A percentile compares a stretch with the other conserved stretches of the same genome.
Conservation (phyloP, 495 filamentous ascomycete genomes). For the Sordaria brevicollis region DNA sequence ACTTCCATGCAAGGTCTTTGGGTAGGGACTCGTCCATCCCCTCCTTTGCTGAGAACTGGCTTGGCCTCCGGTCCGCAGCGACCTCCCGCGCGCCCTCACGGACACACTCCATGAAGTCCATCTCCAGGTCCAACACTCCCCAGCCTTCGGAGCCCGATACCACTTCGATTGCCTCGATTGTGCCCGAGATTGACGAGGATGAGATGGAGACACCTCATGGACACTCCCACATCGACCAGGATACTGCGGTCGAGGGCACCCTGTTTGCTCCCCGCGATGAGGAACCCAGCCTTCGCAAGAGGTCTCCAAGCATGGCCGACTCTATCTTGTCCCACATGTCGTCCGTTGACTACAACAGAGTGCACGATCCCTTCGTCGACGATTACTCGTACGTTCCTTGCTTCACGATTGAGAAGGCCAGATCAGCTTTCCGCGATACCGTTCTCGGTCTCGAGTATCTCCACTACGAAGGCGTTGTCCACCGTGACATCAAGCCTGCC, state of each 20-base stretch:
- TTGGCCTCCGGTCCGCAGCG: slow-evolving; percentile 26
- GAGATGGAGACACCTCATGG: slow-evolving; percentile 35
- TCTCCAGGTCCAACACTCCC: slow-evolving; percentile 34
- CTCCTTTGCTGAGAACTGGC: slow-evolving; percentile 11
- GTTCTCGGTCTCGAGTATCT: slow-evolving; percentile 91
- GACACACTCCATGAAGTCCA: slow-evolving; percentile 32
- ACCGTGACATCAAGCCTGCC: slow-evolving; percentile 98
- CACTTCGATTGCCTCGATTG: slow-evolving; percentile 9
- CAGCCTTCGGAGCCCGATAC: slow-evolving; percentile 34
- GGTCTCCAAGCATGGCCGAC: slow-evolving; percentile 50
- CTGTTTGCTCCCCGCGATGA: slow-evolving; percentile 63
- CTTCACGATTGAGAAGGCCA: slow-evolving; percentile 76
- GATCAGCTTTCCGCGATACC: slow-evolving; percentile 83
- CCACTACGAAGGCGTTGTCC: slow-evolving; percentile 93
- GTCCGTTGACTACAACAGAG: slow-evolving; percentile 40
- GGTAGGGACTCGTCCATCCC: slow-evolving; percentile 17
- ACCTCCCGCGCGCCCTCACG: slow-evolving; percentile 36
- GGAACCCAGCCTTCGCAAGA: slow-evolving; percentile 40
- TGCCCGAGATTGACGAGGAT: slow-evolving; percentile 19
- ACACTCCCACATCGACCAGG: slow-evolving; percentile 34
- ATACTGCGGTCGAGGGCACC: slow-evolving; percentile 58
- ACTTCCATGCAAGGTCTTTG: slow-evolving; percentile 24
- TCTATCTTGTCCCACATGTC: slow-evolving; percentile 53
- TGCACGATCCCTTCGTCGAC: slow-evolving; percentile 56
- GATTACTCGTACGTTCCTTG: slow-evolving; percentile 86